phyloP scores from a whole-genome alignment of 345 rosid species.

The Eutrema heterophyllum region DNA sequence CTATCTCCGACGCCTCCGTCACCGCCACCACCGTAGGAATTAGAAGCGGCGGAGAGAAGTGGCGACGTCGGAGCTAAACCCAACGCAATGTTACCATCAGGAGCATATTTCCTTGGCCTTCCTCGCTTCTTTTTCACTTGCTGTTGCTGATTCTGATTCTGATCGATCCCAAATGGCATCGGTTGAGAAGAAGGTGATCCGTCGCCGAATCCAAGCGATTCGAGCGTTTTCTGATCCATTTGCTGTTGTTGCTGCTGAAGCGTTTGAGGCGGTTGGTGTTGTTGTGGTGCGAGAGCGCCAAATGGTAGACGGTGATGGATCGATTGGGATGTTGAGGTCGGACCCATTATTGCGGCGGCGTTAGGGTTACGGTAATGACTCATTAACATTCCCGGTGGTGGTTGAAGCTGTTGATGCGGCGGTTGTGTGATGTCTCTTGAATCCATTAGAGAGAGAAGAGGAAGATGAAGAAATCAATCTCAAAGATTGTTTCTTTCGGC shows the following conservation, averaged over 20 bases:
- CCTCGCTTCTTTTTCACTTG: constrained; percentile 72
- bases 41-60: constrained; percentile 44
- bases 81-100: constrained; percentile 81
- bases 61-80: constrained; percentile 58
- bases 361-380: constrained; percentile 28
- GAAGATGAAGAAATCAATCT: not conserved
- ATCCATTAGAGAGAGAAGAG: constrained; percentile 37
- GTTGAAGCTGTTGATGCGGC: constrained; percentile 26
- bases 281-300: constrained; percentile 11
- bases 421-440: constrained; percentile 42
- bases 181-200: constrained; percentile 55
- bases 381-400: constrained; percentile 28
- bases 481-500: constrained; percentile 29
- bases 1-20: constrained; percentile 22
- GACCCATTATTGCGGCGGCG: constrained; percentile 22
- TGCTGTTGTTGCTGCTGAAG: constrained; percentile 34
- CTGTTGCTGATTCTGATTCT: constrained; percentile 29
- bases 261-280: constrained; percentile 13
- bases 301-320: constrained; percentile 7
- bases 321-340: constrained; percentile 25
- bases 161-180: constrained; percentile 35
- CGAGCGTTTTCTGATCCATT: constrained; percentile 32
- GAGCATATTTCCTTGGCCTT: constrained; percentile 79
- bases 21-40: constrained; percentile 31
- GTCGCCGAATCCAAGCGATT: constrained; percentile 42